phyloP scores from a whole-genome alignment of 106 monocot species.

The Alisma plantagoaquatica region DNA sequence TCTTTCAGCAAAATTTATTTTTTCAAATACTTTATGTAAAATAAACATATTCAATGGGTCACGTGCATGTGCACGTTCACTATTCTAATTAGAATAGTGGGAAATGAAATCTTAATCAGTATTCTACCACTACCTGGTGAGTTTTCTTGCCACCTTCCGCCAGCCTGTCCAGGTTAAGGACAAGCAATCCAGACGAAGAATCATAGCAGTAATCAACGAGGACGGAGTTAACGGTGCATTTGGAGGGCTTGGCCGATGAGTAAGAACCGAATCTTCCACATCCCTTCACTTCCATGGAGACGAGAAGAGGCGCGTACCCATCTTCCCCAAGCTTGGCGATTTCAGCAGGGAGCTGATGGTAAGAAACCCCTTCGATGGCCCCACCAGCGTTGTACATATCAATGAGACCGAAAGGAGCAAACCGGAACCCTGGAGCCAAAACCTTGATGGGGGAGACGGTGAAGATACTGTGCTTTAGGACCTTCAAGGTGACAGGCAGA shows the following conservation, averaged over 20 bases:
- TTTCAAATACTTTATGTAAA: no score
- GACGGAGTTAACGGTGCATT: constrained; percentile 25
- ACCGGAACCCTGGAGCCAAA: constrained; percentile 45
- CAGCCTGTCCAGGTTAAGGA: constrained; percentile 41
- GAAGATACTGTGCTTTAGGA: constrained; percentile 58
- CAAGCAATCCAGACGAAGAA: constrained; percentile 37
- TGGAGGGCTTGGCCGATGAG: constrained; percentile 45
- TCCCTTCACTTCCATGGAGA: constrained; percentile 72
- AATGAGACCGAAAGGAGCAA: constrained; percentile 62
- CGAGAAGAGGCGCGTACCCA: background rate
- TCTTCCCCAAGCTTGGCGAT: background rate
- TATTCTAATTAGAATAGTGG: no score
- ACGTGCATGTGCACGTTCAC: no score
- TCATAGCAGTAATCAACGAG: constrained; percentile 48
- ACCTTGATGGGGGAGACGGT: constrained; percentile 57
- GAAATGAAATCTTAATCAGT: constrained; percentile 23
- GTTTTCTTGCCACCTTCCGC: constrained; percentile 28
- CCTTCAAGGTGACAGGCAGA: constrained; percentile 59
- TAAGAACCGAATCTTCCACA: constrained; percentile 70
- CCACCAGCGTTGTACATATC: constrained; percentile 91
- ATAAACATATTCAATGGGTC: no score
- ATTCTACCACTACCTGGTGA: constrained; percentile 48
- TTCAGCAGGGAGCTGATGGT: constrained; percentile 26
- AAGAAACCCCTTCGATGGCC: constrained; percentile 54
- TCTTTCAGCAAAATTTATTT: no score